Evolutionary conservation across 2,329 filamentous ascomycete species (phyloP).

Genomic region (Trichoderma cornu-damae): DNA sequence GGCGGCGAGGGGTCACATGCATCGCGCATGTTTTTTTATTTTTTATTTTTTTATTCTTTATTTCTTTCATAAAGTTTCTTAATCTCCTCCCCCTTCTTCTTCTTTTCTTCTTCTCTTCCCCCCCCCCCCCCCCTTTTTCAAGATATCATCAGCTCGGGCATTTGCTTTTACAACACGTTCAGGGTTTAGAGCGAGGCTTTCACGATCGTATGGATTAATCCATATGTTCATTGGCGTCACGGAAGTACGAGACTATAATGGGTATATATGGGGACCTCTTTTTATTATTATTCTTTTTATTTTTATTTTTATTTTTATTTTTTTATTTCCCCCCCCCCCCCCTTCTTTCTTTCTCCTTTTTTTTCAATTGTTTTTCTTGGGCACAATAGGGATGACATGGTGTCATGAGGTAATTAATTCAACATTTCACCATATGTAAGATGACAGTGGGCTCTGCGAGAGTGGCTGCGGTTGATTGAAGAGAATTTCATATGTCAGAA

Average conservation of each 20-base stretch:
- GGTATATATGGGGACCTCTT: neutral
- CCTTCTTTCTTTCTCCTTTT: neutral
- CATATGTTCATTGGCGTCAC: neutral
- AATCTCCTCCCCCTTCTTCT: neutral
- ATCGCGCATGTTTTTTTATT: neutral
- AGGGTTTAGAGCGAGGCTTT: neutral
- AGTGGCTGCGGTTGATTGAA: neutral
- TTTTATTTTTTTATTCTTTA: neutral
- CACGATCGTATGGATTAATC: neutral
- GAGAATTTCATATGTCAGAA: neutral
- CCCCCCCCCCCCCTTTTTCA: neutral
- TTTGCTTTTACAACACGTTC: neutral
- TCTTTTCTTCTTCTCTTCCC: neutral
- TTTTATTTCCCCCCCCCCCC: too few relatives aligned
- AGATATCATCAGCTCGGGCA: neutral
- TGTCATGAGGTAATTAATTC: neutral
- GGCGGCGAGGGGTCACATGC: too few relatives aligned
- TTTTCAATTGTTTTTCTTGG: neutral
- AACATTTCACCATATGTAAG: neutral
- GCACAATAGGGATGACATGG: neutral
- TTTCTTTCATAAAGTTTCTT: neutral
- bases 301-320: too few relatives aligned
- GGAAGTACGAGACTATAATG: neutral
- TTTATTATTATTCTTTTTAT: too few relatives aligned
- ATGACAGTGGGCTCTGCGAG: neutral